Evolutionary conservation across 345 rosid genomes (phyloP).

Genomic region (Melastoma malabathricum): DNA sequence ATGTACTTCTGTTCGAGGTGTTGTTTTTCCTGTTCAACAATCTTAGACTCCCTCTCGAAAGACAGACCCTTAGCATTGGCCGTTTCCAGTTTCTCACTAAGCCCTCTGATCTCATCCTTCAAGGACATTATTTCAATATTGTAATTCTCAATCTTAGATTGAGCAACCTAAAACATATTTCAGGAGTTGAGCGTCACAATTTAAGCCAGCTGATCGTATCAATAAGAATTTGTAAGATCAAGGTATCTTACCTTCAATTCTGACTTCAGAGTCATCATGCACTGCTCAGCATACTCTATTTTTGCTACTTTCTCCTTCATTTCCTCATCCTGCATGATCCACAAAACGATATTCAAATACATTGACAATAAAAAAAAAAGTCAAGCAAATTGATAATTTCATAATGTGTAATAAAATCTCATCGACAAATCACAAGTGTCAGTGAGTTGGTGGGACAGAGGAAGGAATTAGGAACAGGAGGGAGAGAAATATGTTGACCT

Average conservation of each 20-base stretch:
- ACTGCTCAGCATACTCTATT: conserved; percentile 72
- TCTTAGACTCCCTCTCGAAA: conserved; percentile 67
- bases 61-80: conserved; percentile 59
- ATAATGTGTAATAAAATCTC: too few relatives aligned
- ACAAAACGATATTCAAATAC: background rate
- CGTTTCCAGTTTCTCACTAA: conserved; percentile 51
- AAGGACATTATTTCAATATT: conserved; percentile 51
- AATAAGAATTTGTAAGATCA: background rate
- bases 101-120: conserved; percentile 42
- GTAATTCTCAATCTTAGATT: conserved; percentile 67
- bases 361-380: background rate
- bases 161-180: conserved; percentile 47
- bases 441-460: background rate
- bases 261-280: conserved; percentile 58
- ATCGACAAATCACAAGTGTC: background rate
- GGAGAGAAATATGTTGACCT: conserved; percentile 29
- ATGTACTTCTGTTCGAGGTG: conserved; percentile 69
- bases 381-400: background rate
- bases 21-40: conserved; percentile 75
- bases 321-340: conserved; percentile 65
- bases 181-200: too few relatives aligned
- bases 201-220: too few relatives aligned
- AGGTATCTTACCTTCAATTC: conserved; percentile 64
- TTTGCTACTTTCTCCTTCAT: conserved; percentile 49
- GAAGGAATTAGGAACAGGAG: conserved; percentile 6